Evolutionary conservation across 2,329 filamentous ascomycete genomes (phyloP).

Genomic region (Diaporthe sp.): DNA sequence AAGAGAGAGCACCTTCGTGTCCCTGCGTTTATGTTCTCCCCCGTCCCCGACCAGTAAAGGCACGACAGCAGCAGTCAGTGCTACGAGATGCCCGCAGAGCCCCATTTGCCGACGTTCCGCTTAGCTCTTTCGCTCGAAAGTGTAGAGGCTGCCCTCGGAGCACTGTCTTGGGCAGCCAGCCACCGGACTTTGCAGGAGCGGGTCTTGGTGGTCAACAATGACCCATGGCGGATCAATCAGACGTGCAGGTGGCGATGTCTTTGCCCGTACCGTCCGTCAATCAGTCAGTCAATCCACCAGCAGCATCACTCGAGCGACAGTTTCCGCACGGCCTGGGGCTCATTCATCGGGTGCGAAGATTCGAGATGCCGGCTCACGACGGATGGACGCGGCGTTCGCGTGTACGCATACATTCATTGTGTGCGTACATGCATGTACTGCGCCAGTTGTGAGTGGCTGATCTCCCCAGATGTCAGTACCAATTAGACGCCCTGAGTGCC

Average conservation of each 20-base stretch:
- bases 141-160: background rate
- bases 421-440: background rate
- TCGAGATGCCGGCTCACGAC: background rate
- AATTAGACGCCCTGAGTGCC: background rate
- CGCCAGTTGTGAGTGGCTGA: background rate
- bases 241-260: slow-evolving; percentile 9
- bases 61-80: background rate
- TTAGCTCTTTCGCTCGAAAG: too few relatives aligned
- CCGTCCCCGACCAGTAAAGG: background rate
- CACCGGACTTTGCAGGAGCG: slow-evolving; percentile 18
- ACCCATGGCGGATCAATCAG: slow-evolving; percentile 4
- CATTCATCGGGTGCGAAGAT: background rate
- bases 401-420: background rate
- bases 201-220: background rate
- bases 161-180: slow-evolving; percentile 3
- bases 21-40: background rate
- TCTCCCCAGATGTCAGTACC: background rate
- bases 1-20: background rate
- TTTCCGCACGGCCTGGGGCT: slow-evolving; percentile 16
- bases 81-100: background rate
- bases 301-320: background rate
- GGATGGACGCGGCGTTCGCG: background rate
- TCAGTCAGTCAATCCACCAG: background rate
- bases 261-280: background rate
- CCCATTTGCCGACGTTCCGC: background rate